phyloP scores from a whole-genome alignment of 2,329 filamentous ascomycete species.

The Myriosclerotinia scirpicola region DNA sequence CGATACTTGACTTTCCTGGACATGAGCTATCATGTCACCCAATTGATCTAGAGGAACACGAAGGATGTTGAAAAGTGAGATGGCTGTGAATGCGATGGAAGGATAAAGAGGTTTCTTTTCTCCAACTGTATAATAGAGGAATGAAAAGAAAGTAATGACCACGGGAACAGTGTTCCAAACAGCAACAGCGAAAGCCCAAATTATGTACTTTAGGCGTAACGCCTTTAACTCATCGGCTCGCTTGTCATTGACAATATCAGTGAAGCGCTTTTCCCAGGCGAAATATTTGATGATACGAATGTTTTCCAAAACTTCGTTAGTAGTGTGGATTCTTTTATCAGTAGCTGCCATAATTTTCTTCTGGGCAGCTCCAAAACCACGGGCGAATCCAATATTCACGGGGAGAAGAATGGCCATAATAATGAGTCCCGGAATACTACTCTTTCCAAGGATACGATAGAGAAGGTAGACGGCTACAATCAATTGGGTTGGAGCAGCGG shows the following conservation, averaged over 20 bases:
- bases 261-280: slow-evolving; percentile 93
- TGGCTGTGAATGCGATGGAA: slow-evolving; percentile 91
- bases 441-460: slow-evolving; percentile 87
- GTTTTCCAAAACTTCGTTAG: slow-evolving; percentile 95
- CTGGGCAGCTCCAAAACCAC: slow-evolving; percentile 80
- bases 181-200: slow-evolving; percentile 89
- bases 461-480: slow-evolving; percentile 77
- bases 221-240: slow-evolving; percentile 74
- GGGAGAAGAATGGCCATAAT: slow-evolving; percentile 89
- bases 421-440: slow-evolving; percentile 87
- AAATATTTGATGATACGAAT: slow-evolving; percentile 99
- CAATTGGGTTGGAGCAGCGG: slow-evolving; percentile 85
- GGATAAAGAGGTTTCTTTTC: slow-evolving; percentile 88
- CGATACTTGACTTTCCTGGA: slow-evolving; percentile 95
- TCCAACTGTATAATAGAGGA: slow-evolving; percentile 86
- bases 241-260: slow-evolving; percentile 85
- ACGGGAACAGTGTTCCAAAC: slow-evolving; percentile 97
- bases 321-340: slow-evolving; percentile 92
- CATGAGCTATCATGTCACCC: slow-evolving; percentile 97
- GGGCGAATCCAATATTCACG: slow-evolving; percentile 85
- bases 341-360: slow-evolving; percentile 91
- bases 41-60: slow-evolving; percentile 92
- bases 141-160: slow-evolving; percentile 94
- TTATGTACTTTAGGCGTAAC: slow-evolving; percentile 77
- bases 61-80: slow-evolving; percentile 92